These are phyloP conservation scores for Neltuma alba DNA, from an alignment of 306 rosid genomes.

Conservation along the genomic window DNA sequence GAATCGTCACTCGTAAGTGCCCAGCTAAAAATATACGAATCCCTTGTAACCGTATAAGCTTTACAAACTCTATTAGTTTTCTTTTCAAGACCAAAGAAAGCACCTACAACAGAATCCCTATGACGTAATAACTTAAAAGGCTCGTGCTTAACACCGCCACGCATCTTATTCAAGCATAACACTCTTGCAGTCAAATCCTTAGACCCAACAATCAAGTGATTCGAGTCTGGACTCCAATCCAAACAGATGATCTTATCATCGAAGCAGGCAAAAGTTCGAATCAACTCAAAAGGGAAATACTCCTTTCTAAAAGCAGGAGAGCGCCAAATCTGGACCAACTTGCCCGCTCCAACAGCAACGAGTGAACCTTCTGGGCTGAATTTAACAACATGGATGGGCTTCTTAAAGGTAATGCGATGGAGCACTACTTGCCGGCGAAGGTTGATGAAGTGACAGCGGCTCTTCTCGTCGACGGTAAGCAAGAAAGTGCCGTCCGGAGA, in stretches of 20 bases:
- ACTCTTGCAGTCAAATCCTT: slow-evolving; percentile 85
- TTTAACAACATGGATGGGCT: slow-evolving; percentile 51
- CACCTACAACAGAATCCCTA: slow-evolving; percentile 79
- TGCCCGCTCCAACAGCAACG: slow-evolving; percentile 84
- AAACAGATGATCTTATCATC: slow-evolving; percentile 58
- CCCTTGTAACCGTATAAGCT: slow-evolving; percentile 76
- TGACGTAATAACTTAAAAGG: slow-evolving; percentile 81
- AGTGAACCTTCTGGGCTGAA: slow-evolving; percentile 67
- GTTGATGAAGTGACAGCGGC: slow-evolving; percentile 82
- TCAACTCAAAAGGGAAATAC: slow-evolving; percentile 74
- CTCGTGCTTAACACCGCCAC: slow-evolving; percentile 41
- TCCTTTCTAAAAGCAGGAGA: slow-evolving; percentile 74
- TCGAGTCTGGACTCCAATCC: slow-evolving; percentile 85
- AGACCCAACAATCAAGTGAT: slow-evolving; percentile 70
- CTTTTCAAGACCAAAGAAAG: slow-evolving; percentile 71
- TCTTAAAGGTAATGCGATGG: slow-evolving; percentile 84
- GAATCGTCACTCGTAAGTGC: slow-evolving; percentile 37
- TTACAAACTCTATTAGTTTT: slow-evolving; percentile 54
- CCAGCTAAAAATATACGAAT: slow-evolving; percentile 78
- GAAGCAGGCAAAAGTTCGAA: slow-evolving; percentile 69
- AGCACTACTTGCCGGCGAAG: slow-evolving; percentile 85
- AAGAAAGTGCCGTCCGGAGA: slow-evolving; percentile 83
- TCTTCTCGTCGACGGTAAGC: slow-evolving; percentile 71
- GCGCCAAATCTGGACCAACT: slow-evolving; percentile 83
- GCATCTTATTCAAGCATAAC: slow-evolving; percentile 51